Percentiles rank a stretch among this genome's conserved stretches.
These are phyloP conservation scores for Eutrema salsugineum DNA, from an alignment of 441 rosid genomes.

Conservation along the genomic window DNA sequence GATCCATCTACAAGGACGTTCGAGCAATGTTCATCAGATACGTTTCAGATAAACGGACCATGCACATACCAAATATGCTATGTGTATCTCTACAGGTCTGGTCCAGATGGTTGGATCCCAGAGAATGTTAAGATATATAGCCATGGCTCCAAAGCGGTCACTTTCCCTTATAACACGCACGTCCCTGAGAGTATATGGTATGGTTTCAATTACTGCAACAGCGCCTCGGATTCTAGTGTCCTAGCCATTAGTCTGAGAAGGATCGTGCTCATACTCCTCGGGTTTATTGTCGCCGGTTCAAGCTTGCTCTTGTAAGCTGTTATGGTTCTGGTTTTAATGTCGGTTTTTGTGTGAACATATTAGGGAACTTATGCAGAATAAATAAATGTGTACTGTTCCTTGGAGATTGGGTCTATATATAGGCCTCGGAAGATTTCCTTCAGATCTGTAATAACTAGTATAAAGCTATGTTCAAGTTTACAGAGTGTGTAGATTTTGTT, in stretches of 20 bases:
- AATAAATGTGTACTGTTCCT: constrained; percentile 20
- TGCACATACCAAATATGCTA: constrained; percentile 62
- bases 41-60: constrained; percentile 53
- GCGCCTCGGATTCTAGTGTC: constrained; percentile 34
- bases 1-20: constrained; percentile 47
- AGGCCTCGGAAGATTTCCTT: neutral
- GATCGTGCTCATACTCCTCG: neutral
- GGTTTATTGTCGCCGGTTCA: constrained; percentile 21
- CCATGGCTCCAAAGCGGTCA: constrained; percentile 38
- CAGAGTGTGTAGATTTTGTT: constrained; percentile 9
- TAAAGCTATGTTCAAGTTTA: constrained; percentile 7
- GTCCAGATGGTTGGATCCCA: constrained; percentile 70
- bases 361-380: constrained; percentile 25
- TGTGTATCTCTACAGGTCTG: constrained; percentile 57
- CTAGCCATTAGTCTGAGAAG: constrained; percentile 32
- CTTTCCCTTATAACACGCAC: constrained; percentile 43
- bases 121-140: constrained; percentile 43
- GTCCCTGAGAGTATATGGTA: constrained; percentile 57
- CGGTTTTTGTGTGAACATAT: constrained; percentile 22
- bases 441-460: constrained; percentile 10
- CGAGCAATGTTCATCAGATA: constrained; percentile 62
- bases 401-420: constrained; percentile 12
- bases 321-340: neutral
- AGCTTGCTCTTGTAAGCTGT: constrained; percentile 17
- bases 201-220: constrained; percentile 53